Conservation (phyloP, 345 rosid species). For the Lagerstroemia speciosa region DNA sequence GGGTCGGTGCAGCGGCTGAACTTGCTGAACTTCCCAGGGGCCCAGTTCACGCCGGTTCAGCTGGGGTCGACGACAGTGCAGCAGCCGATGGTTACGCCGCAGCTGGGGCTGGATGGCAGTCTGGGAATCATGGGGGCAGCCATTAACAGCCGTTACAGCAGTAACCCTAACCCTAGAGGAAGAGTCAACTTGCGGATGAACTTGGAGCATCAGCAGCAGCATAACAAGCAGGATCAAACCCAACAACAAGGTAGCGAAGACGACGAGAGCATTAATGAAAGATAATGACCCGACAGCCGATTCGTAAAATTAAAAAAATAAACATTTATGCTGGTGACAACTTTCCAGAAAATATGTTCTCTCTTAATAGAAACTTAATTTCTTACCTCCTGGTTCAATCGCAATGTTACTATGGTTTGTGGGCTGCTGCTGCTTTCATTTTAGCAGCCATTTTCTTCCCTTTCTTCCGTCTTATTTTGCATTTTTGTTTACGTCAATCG, state of each 20-base stretch:
- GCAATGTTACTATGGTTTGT: no score
- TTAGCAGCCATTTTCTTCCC: no score
- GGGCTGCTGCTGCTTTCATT: no score
- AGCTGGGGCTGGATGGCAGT: slow-evolving; percentile 48
- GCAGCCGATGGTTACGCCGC: slow-evolving; percentile 50
- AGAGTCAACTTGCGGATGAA: slow-evolving; percentile 50
- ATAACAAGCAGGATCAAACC: slow-evolving; percentile 33
- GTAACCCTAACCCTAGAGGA: slow-evolving; percentile 14
- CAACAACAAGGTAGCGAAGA: slow-evolving; percentile 5
- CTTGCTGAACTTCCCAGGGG: no score
- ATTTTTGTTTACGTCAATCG: no score
- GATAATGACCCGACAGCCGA: slow-evolving; percentile 1
- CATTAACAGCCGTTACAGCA: slow-evolving; percentile 11
- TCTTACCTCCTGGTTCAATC: no score
- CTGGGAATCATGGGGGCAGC: slow-evolving; percentile 41
- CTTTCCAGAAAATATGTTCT: neutral
- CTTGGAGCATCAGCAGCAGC: slow-evolving; percentile 37
- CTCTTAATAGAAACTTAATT: neutral
- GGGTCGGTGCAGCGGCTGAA: no score
- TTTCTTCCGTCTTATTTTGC: neutral
- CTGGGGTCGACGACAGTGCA: slow-evolving; percentile 58
- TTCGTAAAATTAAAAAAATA: neutral
- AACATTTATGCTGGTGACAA: no score
- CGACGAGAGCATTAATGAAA: slow-evolving; percentile 1
- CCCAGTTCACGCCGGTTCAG: slow-evolving; percentile 44